Evolutionary conservation across 177 flowering plant species (phyloP).

Genomic region (Vitis hybrid): DNA sequence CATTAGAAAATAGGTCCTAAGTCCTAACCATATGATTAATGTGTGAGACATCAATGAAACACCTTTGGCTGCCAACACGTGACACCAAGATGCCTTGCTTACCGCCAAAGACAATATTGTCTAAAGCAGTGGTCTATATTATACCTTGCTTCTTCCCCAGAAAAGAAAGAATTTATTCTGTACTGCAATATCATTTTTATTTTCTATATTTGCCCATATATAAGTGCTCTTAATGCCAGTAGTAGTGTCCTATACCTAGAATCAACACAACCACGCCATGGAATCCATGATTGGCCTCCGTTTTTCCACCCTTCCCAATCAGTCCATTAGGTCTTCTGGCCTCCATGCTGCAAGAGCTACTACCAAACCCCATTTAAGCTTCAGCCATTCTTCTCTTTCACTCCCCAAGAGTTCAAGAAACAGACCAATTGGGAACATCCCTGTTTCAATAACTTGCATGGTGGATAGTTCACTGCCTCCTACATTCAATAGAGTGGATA

Average conservation of each 20-base stretch:
- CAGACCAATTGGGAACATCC: neutral
- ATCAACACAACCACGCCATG: constrained; percentile 3
- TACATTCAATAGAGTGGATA: neutral
- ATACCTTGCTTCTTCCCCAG: constrained; percentile 9
- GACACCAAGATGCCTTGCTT: no score
- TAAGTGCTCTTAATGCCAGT: no score
- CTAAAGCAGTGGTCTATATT: neutral
- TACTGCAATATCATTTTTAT: no score
- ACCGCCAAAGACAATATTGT: no score
- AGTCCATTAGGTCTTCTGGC: neutral
- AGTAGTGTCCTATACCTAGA: neutral
- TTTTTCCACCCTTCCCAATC: neutral
- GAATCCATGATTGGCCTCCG: constrained; percentile 1
- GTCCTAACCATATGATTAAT: no score
- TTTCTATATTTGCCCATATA: no score
- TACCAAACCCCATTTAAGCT: neutral
- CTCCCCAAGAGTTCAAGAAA: neutral
- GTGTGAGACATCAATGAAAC: no score
- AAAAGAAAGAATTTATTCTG: neutral
- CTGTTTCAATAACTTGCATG: neutral
- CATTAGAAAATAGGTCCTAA: no score
- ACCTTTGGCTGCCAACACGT: no score
- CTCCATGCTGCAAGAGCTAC: neutral
- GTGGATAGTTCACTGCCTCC: constrained; percentile 1
- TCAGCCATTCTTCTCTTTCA: constrained; percentile 1